Conservation (phyloP, 2,329 filamentous ascomycete genomes). For the Phoma sp. region DNA sequence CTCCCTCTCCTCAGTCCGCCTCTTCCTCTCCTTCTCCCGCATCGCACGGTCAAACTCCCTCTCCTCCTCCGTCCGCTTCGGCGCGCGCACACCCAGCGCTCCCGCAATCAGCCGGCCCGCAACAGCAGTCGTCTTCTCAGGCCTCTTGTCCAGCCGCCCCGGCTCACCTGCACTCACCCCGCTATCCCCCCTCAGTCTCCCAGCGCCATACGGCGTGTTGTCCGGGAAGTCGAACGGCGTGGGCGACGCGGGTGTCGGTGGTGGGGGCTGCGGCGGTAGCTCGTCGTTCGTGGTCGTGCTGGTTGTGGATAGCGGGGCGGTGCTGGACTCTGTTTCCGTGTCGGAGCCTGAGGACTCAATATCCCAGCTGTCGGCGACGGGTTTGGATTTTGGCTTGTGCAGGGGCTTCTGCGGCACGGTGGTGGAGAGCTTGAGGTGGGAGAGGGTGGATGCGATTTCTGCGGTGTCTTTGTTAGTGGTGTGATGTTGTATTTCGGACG, state of each 20-base stretch:
- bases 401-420: conserved; percentile 41
- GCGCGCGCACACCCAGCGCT: conserved; percentile 80
- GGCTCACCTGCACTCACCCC: conserved; percentile 23
- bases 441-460: conserved; percentile 50
- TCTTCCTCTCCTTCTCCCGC: conserved; percentile 83
- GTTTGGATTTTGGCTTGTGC: conserved; percentile 44
- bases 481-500: background rate
- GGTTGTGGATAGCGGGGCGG: conserved; percentile 35
- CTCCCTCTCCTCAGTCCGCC: conserved; percentile 74
- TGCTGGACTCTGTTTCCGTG: conserved; percentile 41
- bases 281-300: conserved; percentile 8
- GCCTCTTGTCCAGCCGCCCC: conserved; percentile 56
- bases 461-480: conserved; percentile 7
- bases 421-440: conserved; percentile 46
- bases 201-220: conserved; percentile 26
- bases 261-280: conserved; percentile 38
- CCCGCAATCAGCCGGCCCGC: conserved; percentile 89
- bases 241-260: conserved; percentile 47
- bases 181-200: conserved; percentile 26
- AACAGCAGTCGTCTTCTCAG: conserved; percentile 93
- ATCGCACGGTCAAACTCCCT: conserved; percentile 82
- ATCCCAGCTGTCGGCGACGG: conserved; percentile 77
- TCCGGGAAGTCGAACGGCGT: conserved; percentile 45
- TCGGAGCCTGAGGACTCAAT: conserved; percentile 64
- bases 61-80: conserved; percentile 87